phyloP scores from a whole-genome alignment of 768 basidiomycete species.

The Strobilomyces confusus region DNA sequence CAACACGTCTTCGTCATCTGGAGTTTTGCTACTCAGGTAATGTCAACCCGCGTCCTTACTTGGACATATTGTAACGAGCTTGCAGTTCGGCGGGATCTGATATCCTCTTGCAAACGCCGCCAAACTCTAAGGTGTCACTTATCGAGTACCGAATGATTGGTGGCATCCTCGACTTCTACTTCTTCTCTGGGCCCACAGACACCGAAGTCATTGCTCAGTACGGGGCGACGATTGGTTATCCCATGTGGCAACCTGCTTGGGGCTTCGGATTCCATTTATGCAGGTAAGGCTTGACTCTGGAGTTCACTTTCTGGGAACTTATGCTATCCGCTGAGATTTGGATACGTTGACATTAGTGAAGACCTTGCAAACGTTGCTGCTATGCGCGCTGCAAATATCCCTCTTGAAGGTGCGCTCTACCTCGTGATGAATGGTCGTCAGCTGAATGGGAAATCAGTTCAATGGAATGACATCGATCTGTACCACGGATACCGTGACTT shows the following conservation, averaged over 20 bases:
- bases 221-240: constrained; percentile 58
- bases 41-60: neutral
- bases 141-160: constrained; percentile 73
- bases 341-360: constrained; percentile 50
- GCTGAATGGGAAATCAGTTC: constrained; percentile 37
- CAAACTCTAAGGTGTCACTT: constrained; percentile 49
- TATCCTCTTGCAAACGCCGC: constrained; percentile 61
- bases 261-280: constrained; percentile 78
- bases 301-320: neutral
- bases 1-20: constrained; percentile 58
- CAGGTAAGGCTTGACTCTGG: constrained; percentile 34
- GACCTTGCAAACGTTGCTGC: constrained; percentile 49
- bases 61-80: constrained; percentile 6
- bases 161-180: constrained; percentile 76
- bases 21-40: constrained; percentile 70
- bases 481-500: constrained; percentile 69
- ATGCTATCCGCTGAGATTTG: constrained; percentile 32
- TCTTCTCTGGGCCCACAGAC: constrained; percentile 54
- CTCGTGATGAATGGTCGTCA: neutral
- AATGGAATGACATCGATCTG: constrained; percentile 79
- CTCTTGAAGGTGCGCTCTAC: constrained; percentile 58
- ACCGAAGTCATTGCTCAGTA: constrained; percentile 68
- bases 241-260: constrained; percentile 72
- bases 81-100: constrained; percentile 65
- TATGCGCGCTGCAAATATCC: constrained; percentile 67